Base-by-base conservation (phyloP, 2,329 filamentous ascomycete species). In the Fusarium sp. region DNA sequence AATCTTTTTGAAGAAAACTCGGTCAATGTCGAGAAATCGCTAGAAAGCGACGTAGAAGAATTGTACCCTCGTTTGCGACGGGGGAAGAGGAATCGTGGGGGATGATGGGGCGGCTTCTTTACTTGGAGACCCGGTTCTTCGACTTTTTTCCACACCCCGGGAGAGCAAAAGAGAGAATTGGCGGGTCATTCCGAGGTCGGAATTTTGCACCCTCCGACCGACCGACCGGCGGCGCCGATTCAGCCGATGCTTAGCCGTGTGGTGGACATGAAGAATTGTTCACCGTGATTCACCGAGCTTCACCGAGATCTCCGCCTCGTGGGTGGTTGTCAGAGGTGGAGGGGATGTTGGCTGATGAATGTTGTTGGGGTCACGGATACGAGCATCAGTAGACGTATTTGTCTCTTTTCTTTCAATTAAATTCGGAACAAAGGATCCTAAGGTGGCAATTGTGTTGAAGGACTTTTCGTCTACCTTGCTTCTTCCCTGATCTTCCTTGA, bases 131-230 rank as follows among this genome's bases (percentile, higher is more conserved):
- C 65, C 44, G 23, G 44, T 49, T 49, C 44, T 56, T 73, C 49
- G 68, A 71, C 73, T 77, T 78, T 77, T 75, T 74, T 31, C 29
- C 29, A 27, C 25, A 27, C 74, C 61, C 68, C 42, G 18, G 44
- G 62, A 40, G 69, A 27, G 25, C 25, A 9, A 9, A 54, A 65
- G 64, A 69, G 55, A 46, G 44, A 57, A 71, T 54, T 69, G 64
- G 59, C 70, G 65, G 69, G 68, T 69, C 68, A 75, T 76, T 71
- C 72, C 73, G 75, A 73, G 65, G 70, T 74, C 72, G 72, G 73
- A 77, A 75, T 73, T 75, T 75, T 72, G 62, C 71, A 66, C 72
- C 40, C 70, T 68, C 71, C 74, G 73, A 75, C 68, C 62, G 70
- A 69, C 66, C 67, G 70, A 69, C 66, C 67, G 61, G 44, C 23